Base-by-base conservation (phyloP, 345 rosid species). In the Eucalyptus regnans region DNA sequence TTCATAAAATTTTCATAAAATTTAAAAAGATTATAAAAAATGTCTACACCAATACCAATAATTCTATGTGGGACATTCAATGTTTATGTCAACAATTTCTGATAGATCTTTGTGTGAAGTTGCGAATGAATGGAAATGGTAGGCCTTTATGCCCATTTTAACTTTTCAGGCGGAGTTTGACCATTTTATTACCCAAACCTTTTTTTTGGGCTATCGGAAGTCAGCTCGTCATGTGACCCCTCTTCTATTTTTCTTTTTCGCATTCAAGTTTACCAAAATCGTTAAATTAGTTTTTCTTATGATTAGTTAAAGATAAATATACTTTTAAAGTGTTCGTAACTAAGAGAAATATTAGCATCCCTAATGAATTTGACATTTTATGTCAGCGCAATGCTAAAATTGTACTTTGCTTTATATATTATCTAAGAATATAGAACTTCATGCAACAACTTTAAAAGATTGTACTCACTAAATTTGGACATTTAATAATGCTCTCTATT, bases 41-140 rank as follows among this genome's bases (percentile, higher is more conserved):
- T 9, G 0, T 9, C 12, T 23, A 56, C 62, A 56, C 23, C 12
- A 56, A 56, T 4, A 23, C 3, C 0, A 0, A 23, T 23, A 9
- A 56, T 56, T 56, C 27, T 23, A 56, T 1, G 0, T 56, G 23
- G 62, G 27, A 56, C 0, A 56, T 22, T 22, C 3, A 8, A 23
- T 23, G 11, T 56, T 22, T 9, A 56, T 3, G 3, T 56, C 12
- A 22, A 9, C 3, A 56, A 56, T 56, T 23, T 33, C 33, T 33
- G 33, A 56, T 22, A 23, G 3, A 12, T 56, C 29, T 56, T 56
- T 56, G 3, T 23, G 6, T 9, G 27, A 56, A 56, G 29, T 56
- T 22, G 27, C 3, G 3, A 56, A 56, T 56, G 29, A 56, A 22
- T 56, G 62, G 29, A 56, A 56, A 56, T 23, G 5, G 62, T 56